phyloP scores from a whole-genome alignment of 2,329 filamentous ascomycete genomes.

The Curvularia hawaiiensis region DNA sequence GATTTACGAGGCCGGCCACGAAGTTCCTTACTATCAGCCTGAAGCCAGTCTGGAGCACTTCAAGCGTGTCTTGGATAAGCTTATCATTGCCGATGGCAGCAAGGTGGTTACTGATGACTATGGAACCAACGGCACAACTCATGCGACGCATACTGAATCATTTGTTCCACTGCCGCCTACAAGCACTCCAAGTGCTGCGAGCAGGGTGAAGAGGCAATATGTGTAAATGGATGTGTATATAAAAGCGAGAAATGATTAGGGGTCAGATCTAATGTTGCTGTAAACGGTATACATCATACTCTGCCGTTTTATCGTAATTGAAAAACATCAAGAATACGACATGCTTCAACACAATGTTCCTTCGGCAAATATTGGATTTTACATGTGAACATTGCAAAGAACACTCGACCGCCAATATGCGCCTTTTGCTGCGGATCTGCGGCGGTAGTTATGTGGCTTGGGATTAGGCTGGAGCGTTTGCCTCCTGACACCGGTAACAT shows the following conservation, averaged over 20 bases:
- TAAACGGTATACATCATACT: not conserved
- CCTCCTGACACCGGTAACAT: not conserved
- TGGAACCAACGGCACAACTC: constrained; percentile 38
- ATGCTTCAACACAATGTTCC: not conserved
- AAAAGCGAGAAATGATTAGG: not conserved
- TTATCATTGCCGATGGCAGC: constrained; percentile 39
- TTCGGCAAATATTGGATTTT: not conserved
- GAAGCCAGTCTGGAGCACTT: constrained; percentile 39
- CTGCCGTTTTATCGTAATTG: not conserved
- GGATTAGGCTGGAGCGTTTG: not conserved
- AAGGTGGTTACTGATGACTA: constrained; percentile 35
- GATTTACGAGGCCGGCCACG: constrained; percentile 60
- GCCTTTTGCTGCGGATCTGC: not conserved
- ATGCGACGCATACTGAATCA: constrained; percentile 39
- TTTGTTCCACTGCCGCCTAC: constrained; percentile 37
- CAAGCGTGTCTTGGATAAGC: constrained; percentile 33
- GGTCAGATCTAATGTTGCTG: not conserved
- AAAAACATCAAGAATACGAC: not conserved
- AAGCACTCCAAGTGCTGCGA: constrained; percentile 15
- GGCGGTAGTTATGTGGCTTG: not conserved
- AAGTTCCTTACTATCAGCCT: constrained; percentile 54
- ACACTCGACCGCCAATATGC: not conserved
- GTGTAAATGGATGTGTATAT: not conserved
- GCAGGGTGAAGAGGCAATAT: constrained; percentile 2
- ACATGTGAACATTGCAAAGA: not conserved